Conservation (phyloP, 148 eudicot species). For the Rhododendron ferrugineum region DNA sequence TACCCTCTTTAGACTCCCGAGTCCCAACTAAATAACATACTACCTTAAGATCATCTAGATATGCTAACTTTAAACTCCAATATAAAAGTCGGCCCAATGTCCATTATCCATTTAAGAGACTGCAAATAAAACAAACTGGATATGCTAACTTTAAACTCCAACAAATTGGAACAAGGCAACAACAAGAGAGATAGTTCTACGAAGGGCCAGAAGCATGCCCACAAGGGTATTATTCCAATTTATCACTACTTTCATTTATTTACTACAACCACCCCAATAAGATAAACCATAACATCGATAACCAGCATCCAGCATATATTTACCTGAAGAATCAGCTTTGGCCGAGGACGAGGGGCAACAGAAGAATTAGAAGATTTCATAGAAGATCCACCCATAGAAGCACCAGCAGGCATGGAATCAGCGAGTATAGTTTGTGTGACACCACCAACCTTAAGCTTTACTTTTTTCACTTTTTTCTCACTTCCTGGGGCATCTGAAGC, state of each 20-base stretch:
- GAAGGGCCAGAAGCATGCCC: not conserved
- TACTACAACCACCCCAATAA: not conserved
- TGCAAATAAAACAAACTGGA: not conserved
- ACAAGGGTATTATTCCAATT: not conserved
- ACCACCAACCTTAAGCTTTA: conserved; percentile 41
- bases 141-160: not conserved
- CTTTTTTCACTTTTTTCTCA: conserved; percentile 28
- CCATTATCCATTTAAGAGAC: not conserved
- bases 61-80: not conserved
- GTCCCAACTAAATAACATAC: not conserved
- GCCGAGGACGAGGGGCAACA: conserved; percentile 4
- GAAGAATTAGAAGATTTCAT: conserved; percentile 12
- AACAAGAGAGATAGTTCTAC: not conserved
- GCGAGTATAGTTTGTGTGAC: conserved; percentile 29
- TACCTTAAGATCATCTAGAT: not conserved
- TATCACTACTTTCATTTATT: not conserved
- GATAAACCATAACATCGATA: not conserved
- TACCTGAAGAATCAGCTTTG: conserved; percentile 12
- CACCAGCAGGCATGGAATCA: conserved; percentile 6
- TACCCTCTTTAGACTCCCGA: not conserved
- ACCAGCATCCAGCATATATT: not conserved
- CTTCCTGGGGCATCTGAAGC: conserved; percentile 11
- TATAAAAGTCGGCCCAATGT: not conserved
- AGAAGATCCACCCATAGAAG: conserved; percentile 4
- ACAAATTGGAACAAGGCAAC: not conserved